Evolutionary conservation across 768 basidiomycete species (phyloP).

Genomic region (Podaxis sp.): DNA sequence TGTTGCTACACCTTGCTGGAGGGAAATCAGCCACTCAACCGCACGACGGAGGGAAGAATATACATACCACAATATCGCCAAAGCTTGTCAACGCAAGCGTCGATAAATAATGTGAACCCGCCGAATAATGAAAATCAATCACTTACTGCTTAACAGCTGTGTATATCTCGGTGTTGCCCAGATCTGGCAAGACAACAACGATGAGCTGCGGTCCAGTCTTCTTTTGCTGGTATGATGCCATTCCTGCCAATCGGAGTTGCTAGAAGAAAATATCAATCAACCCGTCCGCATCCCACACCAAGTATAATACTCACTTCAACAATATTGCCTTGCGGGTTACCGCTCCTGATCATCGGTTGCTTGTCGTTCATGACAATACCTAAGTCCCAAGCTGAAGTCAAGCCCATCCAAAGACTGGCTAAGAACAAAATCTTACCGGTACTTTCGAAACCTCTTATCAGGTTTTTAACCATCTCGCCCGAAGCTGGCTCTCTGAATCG

Average conservation of each 20-base stretch:
- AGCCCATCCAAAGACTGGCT: conserved; percentile 28
- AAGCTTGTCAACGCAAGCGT: conserved; percentile 39
- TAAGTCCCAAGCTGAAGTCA: conserved; percentile 27
- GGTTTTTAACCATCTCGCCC: conserved; percentile 31
- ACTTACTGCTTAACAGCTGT: conserved; percentile 15
- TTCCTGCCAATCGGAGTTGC: conserved; percentile 51
- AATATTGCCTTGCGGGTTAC: conserved; percentile 57
- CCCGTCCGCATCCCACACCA: not conserved
- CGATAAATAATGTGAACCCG: not conserved
- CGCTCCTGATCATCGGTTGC: conserved; percentile 43
- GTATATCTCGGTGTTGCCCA: conserved; percentile 10
- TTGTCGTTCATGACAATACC: conserved; percentile 53
- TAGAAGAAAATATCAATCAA: conserved; percentile 21
- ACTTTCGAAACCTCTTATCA: conserved; percentile 47
- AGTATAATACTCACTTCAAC: conserved; percentile 21
- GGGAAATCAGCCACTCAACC: not conserved
- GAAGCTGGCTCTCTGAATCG: conserved; percentile 40
- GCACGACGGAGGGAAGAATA: not conserved
- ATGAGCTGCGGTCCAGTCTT: conserved; percentile 46
- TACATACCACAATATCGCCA: conserved; percentile 44
- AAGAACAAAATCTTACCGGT: conserved; percentile 47
- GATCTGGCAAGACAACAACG: conserved; percentile 49
- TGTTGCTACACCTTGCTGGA: conserved; percentile 69
- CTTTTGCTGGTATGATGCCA: conserved; percentile 33
- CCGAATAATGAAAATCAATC: not conserved